These are phyloP conservation scores for Aspergillaceae sp. DNA, from an alignment of 2,329 filamentous ascomycete genomes.

Conservation along the genomic window DNA sequence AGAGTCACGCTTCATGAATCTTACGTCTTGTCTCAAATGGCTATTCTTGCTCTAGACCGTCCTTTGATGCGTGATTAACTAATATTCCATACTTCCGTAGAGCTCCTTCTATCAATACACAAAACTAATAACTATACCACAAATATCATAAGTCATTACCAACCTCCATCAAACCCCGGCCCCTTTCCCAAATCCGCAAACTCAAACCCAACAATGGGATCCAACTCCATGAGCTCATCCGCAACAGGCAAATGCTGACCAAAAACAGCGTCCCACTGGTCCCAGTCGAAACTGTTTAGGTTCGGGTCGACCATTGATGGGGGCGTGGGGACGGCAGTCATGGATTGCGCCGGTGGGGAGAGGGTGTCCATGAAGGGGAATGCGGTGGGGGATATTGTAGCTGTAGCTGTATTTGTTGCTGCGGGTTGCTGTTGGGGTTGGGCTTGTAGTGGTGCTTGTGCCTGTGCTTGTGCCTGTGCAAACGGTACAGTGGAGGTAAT, in stretches of 20 bases:
- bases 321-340: constrained; percentile 20
- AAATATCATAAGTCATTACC: not conserved
- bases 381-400: constrained; percentile 6
- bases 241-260: constrained; percentile 38
- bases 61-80: too few relatives aligned
- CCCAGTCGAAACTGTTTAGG: constrained; percentile 41
- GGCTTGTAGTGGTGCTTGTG: constrained; percentile 2
- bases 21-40: constrained; percentile 7
- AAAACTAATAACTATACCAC: not conserved
- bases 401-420: constrained; percentile 1
- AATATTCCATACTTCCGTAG: not conserved
- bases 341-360: constrained; percentile 9
- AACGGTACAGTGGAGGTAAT: too few relatives aligned
- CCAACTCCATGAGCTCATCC: constrained; percentile 37
- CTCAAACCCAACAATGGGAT: constrained; percentile 29
- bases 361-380: constrained; percentile 16
- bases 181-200: constrained; percentile 19
- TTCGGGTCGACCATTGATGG: constrained; percentile 34
- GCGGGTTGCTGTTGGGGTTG: not conserved
- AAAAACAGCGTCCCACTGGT: constrained; percentile 42
- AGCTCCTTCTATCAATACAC: not conserved
- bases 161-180: not conserved
- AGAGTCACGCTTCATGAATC: constrained; percentile 32
- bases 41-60: not conserved
- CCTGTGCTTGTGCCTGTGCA: not conserved